phyloP scores from a whole-genome alignment of 345 rosid species.

The Citrus medica region DNA sequence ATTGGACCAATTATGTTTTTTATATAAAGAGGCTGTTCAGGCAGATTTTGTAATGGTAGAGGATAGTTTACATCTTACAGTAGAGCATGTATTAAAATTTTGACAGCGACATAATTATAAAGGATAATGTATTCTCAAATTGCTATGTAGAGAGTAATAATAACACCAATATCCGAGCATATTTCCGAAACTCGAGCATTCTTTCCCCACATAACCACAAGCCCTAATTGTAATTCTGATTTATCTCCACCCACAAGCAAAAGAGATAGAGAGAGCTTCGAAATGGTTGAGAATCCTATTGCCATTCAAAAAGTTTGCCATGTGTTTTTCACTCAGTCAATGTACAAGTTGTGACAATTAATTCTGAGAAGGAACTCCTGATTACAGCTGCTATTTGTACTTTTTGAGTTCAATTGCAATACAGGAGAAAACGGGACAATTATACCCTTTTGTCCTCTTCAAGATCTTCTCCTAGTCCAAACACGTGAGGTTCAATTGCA shows the following conservation, averaged over 20 bases:
- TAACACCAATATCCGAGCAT: neutral
- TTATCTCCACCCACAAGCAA: no score
- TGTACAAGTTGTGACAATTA: neutral
- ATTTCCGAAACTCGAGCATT: no score
- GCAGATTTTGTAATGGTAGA: neutral
- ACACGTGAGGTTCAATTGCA: slow-evolving; percentile 25
- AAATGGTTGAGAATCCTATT: neutral
- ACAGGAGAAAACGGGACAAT: neutral
- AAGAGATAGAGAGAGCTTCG: neutral
- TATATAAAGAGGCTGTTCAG: neutral
- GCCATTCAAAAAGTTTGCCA: neutral
- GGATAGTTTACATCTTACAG: neutral
- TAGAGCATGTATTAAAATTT: neutral
- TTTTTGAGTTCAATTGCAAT: neutral
- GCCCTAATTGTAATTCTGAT: no score
- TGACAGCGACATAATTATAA: neutral
- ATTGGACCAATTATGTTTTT: neutral
- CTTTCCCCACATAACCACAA: no score
- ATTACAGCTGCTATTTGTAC: neutral
- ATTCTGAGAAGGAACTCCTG: neutral
- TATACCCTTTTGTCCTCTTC: slow-evolving; percentile 39
- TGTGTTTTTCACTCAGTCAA: neutral
- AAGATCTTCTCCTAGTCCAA: slow-evolving; percentile 28
- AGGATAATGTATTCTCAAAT: neutral
- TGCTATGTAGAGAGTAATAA: neutral